A percentile compares a stretch with the other conserved stretches of the same genome.
phyloP scores from a whole-genome alignment of 2,329 filamentous ascomycete genomes.

The Capronia americana region DNA sequence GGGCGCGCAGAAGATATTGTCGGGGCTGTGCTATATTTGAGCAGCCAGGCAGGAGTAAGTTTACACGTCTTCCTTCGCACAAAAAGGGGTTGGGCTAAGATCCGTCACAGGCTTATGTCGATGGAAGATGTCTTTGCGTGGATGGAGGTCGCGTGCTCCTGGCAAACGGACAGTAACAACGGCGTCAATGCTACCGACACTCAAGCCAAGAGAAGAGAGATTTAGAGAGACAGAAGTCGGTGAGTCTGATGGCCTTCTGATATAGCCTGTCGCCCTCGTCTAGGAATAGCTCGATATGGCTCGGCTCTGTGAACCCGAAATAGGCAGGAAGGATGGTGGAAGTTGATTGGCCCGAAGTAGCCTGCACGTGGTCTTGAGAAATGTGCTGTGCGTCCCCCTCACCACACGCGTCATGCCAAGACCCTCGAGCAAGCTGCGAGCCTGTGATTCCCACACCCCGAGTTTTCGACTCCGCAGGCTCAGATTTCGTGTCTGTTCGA shows the following conservation, averaged over 20 bases:
- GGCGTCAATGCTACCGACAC: too few species aligned
- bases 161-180: slow-evolving; percentile 49
- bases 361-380: neutral
- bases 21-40: slow-evolving; percentile 52
- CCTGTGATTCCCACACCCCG: neutral
- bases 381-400: neutral
- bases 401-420: neutral
- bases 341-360: neutral
- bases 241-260: slow-evolving; percentile 14
- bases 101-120: slow-evolving; percentile 47
- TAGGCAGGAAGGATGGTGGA: slow-evolving; percentile 19
- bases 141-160: slow-evolving; percentile 51
- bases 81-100: slow-evolving; percentile 4
- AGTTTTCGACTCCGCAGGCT: neutral
- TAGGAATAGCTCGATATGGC: neutral
- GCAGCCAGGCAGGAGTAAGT: slow-evolving; percentile 51
- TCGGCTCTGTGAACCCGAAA: neutral
- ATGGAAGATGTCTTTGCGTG: slow-evolving; percentile 49
- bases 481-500: neutral
- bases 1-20: slow-evolving; percentile 52
- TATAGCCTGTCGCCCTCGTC: neutral
- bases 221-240: slow-evolving; percentile 1
- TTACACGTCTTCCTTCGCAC: neutral
- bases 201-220: slow-evolving; percentile 4
- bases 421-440: neutral